Evolutionary conservation across 2,329 filamentous ascomycete genomes (phyloP), one percentile per base, ranked within the genome.

Genomic region (Microcyclospora pomicola): DNA sequence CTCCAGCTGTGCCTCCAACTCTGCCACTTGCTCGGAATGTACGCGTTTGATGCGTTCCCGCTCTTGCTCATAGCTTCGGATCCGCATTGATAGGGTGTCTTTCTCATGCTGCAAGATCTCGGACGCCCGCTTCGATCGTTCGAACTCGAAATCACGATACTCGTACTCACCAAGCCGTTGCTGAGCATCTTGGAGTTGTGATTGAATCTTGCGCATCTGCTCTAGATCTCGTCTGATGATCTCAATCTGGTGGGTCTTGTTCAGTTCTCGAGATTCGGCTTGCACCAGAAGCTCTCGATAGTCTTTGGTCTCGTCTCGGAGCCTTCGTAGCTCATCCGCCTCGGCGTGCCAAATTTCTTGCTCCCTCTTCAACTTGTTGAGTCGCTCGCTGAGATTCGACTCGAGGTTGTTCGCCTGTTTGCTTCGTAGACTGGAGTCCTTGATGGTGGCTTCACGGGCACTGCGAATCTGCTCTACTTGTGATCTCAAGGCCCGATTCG

Each of bases 361-460:
- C 42, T 58, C 54, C 36, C 48, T 55, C 38, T 51, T 53, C 43
- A 58, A 43, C 31, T 49, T 49, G 33, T 48, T 48, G 35, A 55
- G 51, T 9, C 53, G 47, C 30, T 55, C 53, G 10, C 44, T 48
- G 37, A 56, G 42, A 39, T 53, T 52, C 1, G 46, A 40, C 52
- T 88, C 83, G 72, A 81, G 82, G 54, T 83, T 87, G 61, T 83
- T 83, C 1, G 79, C 72, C 48, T 86, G 71, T 30, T 72, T 75
- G 27, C 82, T 75, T 3, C 53, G 54, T 13, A 58, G 44, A 10
- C 49, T 49, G 2, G 52, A 50, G 36, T 58, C 54, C 31, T 53
- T 55, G 36, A 55, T 45, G 2, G 54, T 55, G 1, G 50, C 48
- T 33, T 56, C 52, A 15, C 54, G 50, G 27, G 52, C 53, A 34